These are phyloP conservation scores for Cordyceps pruinosa DNA, from an alignment of 2,329 filamentous ascomycete genomes.

Conservation along the genomic window DNA sequence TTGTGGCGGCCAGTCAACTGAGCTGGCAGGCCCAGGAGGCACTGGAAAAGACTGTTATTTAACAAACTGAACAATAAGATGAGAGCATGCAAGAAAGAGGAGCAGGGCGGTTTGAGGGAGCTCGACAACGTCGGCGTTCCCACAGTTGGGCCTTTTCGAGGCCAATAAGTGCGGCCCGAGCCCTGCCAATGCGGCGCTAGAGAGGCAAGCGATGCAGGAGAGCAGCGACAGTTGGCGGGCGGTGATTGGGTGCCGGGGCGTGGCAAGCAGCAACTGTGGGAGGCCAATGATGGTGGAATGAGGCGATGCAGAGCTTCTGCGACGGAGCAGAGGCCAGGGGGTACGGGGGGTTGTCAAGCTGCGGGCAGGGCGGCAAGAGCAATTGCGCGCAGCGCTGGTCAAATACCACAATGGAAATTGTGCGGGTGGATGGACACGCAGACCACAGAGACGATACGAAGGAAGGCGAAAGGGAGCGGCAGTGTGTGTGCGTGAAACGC, in stretches of 20 bases:
- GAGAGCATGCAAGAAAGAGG: slow-evolving; percentile 20
- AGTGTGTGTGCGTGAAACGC: background rate
- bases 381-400: background rate
- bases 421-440: background rate
- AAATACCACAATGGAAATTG: background rate
- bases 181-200: slow-evolving; percentile 12
- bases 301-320: background rate
- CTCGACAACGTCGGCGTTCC: slow-evolving; percentile 4
- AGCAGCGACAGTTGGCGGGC: slow-evolving; percentile 29
- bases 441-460: background rate
- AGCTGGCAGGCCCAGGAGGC: slow-evolving; percentile 3
- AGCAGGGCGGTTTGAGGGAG: slow-evolving; percentile 7
- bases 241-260: slow-evolving; percentile 25
- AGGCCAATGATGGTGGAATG: background rate
- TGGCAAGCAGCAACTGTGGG: background rate
- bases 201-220: slow-evolving; percentile 11
- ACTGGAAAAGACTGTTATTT: slow-evolving; percentile 9
- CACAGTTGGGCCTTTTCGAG: slow-evolving; percentile 9
- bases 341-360: background rate
- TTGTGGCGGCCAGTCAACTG: slow-evolving; percentile 1
- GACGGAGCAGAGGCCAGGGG: background rate
- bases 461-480: background rate
- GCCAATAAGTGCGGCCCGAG: slow-evolving; percentile 10
- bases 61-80: slow-evolving; percentile 12
- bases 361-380: background rate